Conservation (phyloP, 1,139 yeast genomes). For the Tardiomyces depauwii region DNA sequence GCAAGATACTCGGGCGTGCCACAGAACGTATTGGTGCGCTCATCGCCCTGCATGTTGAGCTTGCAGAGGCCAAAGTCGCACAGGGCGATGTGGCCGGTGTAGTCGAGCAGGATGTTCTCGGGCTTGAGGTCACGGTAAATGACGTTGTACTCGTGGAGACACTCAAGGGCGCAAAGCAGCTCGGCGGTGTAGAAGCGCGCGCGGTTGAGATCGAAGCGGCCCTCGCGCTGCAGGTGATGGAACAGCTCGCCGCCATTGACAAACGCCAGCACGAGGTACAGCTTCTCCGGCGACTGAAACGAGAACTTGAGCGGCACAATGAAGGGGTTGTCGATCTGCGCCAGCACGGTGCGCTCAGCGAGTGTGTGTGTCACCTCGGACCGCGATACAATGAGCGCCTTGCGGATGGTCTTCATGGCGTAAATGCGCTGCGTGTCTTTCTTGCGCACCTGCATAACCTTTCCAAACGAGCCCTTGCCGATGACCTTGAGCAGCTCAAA, state of each 20-base stretch:
- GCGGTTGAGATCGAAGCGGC: conserved; percentile 79
- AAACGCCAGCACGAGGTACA: conserved; percentile 81
- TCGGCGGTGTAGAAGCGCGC: conserved; percentile 93
- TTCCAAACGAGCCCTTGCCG: conserved; percentile 97
- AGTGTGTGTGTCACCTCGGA: conserved; percentile 93
- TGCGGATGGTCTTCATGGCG: conserved; percentile 86
- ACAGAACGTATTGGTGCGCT: conserved; percentile 88
- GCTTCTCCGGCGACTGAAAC: conserved; percentile 90
- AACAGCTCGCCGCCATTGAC: conserved; percentile 97
- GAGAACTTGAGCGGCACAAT: conserved; percentile 95
- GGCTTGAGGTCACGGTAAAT: conserved; percentile 94
- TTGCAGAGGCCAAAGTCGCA: conserved; percentile 97
- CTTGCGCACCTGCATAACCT: conserved; percentile 96
- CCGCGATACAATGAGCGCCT: conserved; percentile 86
- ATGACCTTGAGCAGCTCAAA: conserved; percentile 88
- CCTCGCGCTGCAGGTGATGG: conserved; percentile 87
- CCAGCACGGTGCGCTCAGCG: conserved; percentile 91
- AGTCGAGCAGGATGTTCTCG: conserved; percentile 84
- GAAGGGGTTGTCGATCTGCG: conserved; percentile 91
- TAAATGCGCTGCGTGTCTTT: conserved; percentile 90
- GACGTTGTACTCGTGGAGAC: conserved; percentile 80
- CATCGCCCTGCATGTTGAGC: conserved; percentile 79
- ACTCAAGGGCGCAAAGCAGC: conserved; percentile 81
- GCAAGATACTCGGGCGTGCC: conserved; percentile 97
- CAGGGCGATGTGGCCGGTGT: conserved; percentile 93